A percentile compares a stretch with the other conserved stretches of the same genome.
Evolutionary conservation across 805 yeast species (phyloP).

Genomic region (Candida argentea): DNA sequence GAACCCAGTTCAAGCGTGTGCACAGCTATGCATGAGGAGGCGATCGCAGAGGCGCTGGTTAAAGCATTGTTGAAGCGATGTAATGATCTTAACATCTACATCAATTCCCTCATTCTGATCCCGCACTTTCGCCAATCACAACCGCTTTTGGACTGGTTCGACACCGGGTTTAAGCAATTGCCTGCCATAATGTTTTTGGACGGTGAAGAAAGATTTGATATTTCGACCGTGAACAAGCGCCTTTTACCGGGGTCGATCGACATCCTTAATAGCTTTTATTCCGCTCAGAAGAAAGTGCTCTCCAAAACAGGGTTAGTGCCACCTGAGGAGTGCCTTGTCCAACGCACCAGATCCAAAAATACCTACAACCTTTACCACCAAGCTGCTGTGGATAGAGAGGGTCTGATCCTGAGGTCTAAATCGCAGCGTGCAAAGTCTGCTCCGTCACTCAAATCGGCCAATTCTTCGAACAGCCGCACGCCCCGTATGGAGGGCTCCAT

Average conservation of each 20-base stretch:
- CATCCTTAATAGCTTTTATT: constrained; percentile 6
- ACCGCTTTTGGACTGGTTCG: constrained; percentile 21
- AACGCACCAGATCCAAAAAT: constrained; percentile 15
- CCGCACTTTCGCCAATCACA: constrained; percentile 17
- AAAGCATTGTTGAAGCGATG: constrained; percentile 25
- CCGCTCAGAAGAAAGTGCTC: not conserved
- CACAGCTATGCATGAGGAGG: constrained; percentile 8
- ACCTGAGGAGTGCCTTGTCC: constrained; percentile 6
- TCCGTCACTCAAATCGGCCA: no score
- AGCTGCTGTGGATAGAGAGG: no score
- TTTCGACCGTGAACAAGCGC: constrained; percentile 14
- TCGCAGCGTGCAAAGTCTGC: no score
- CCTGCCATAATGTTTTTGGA: constrained; percentile 23
- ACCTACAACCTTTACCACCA: constrained; percentile 25
- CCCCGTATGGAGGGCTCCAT: no score
- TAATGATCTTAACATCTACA: constrained; percentile 29
- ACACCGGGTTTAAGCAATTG: constrained; percentile 12
- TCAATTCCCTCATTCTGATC: constrained; percentile 22
- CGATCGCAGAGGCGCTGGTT: constrained; percentile 6
- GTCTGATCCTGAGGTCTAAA: no score
- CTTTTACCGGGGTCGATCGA: constrained; percentile 11
- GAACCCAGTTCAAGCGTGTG: constrained; percentile 35
- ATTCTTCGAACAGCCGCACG: no score
- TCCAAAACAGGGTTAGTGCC: constrained; percentile 2
- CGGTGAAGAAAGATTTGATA: constrained; percentile 7